Base-by-base conservation (phyloP, 2,329 filamentous ascomycete species). In the Monilinia vaccinii-corymbosi region DNA sequence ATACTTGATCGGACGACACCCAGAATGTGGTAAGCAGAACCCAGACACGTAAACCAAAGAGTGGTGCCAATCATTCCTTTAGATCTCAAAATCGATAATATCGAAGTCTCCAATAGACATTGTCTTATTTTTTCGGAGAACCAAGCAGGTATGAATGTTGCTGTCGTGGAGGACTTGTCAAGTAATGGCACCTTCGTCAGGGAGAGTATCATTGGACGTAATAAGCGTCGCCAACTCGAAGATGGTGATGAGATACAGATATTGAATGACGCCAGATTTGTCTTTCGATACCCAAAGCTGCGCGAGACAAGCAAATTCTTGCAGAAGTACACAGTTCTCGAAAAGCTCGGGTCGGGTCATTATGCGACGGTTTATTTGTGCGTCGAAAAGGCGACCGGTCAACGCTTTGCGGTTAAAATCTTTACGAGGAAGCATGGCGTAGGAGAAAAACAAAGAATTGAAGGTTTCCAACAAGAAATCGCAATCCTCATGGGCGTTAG, bases 141-240 rank as follows among this genome's bases (percentile, higher is more conserved):
- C 63, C 82, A 82, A 65, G 79, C 77, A 11, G 74, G 76, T 18
- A 78, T 82, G 73, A 81, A 78, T 65, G 80, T 84, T 46, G 93
- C 91, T 10, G 82, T 97, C 14, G 75, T 99, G 6, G 92, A 99
- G 72, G 94, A 99, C 73, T 76, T 97, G 23, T 99, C 94, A 8
- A 94, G 86, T 71, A 99, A 99, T 71, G 94, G 94, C 55, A 99
- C 95, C 0, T 99, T 92, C 71, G 87, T 99, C 68, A 97, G 97
- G 70, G 91, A 97, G 68, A 87, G 86, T 18, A 81, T 96, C 34
- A 84, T 99, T 28, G 94, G 94, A 28, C 87, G 93, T 56, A 99
- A 99, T 73, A 91, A 96, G 73, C 83, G 91, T 58, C 84, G 93
- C 61, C 91, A 96, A 72, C 79, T 99, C 32, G 81, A 91, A 67